Evolutionary conservation across 345 rosid genomes (phyloP).

Genomic region (Melastoma malabathricum): DNA sequence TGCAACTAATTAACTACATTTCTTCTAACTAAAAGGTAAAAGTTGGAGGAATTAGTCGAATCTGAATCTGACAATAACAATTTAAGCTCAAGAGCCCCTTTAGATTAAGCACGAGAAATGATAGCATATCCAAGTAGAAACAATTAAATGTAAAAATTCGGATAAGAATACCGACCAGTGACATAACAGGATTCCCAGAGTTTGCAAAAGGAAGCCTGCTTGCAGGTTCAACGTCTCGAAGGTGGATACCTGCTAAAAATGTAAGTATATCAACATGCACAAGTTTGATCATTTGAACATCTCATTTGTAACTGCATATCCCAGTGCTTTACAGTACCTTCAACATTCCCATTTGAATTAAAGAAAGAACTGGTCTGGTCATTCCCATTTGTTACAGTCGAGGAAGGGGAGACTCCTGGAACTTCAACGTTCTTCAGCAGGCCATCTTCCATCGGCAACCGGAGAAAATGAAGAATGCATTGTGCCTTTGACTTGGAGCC

Average conservation of each 20-base stretch:
- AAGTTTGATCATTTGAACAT: not conserved
- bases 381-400: conserved; percentile 36
- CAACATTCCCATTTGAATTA: conserved; percentile 42
- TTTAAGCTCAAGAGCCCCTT: too few relatives aligned
- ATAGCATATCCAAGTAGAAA: not conserved
- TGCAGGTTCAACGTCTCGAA: conserved; percentile 46
- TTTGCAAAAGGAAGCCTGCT: conserved; percentile 70
- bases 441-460: conserved; percentile 79
- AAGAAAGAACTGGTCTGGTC: conserved; percentile 24
- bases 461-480: conserved; percentile 86
- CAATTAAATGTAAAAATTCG: not conserved
- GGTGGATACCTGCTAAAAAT: conserved; percentile 25
- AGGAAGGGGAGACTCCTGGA: conserved; percentile 33
- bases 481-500: conserved; percentile 94
- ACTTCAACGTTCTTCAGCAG: conserved; percentile 72
- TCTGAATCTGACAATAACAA: too few relatives aligned
- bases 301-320: conserved; percentile 6
- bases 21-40: too few relatives aligned
- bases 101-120: too few relatives aligned
- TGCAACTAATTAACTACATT: not conserved
- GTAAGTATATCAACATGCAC: conserved; percentile 3
- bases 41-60: too few relatives aligned
- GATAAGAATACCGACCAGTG: conserved; percentile 44
- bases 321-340: conserved; percentile 23
- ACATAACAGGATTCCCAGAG: conserved; percentile 88